These are phyloP conservation scores for Orbilia blumenaviensis DNA, from an alignment of 2,329 filamentous ascomycete genomes.

Conservation along the genomic window DNA sequence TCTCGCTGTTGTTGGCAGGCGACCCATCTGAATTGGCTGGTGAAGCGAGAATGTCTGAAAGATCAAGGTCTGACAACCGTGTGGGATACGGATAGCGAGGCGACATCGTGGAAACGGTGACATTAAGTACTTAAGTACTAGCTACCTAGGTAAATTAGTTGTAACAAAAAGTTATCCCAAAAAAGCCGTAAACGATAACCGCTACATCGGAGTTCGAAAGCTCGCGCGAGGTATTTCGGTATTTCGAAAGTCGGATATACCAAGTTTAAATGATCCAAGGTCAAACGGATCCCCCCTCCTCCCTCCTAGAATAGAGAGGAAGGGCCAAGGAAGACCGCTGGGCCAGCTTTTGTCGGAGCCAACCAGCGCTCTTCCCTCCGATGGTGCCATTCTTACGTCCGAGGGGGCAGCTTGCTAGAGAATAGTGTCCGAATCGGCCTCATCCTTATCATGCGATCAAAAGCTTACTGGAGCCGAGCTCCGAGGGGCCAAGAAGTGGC, in stretches of 20 bases:
- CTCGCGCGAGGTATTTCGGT: background rate
- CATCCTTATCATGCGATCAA: conserved; percentile 35
- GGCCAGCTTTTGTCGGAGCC: background rate
- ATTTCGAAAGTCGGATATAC: conserved; percentile 11
- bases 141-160: background rate
- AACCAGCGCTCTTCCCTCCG: background rate
- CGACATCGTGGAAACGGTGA: conserved; percentile 16
- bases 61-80: conserved; percentile 1
- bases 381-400: conserved; percentile 14
- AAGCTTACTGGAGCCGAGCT: conserved; percentile 32
- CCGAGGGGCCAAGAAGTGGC: conserved; percentile 33
- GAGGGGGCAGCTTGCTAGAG: conserved; percentile 14
- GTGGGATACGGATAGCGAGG: conserved; percentile 11
- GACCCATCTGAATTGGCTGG: background rate
- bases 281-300: background rate
- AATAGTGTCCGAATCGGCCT: conserved; percentile 38
- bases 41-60: background rate
- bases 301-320: background rate
- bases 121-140: background rate
- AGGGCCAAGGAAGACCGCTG: background rate
- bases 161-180: no score
- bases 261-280: background rate
- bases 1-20: conserved; percentile 5
- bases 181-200: background rate
- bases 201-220: conserved; percentile 14